Base-by-base conservation (phyloP, 192 early-diverging fungal species). In the Backusella morwellensis region DNA sequence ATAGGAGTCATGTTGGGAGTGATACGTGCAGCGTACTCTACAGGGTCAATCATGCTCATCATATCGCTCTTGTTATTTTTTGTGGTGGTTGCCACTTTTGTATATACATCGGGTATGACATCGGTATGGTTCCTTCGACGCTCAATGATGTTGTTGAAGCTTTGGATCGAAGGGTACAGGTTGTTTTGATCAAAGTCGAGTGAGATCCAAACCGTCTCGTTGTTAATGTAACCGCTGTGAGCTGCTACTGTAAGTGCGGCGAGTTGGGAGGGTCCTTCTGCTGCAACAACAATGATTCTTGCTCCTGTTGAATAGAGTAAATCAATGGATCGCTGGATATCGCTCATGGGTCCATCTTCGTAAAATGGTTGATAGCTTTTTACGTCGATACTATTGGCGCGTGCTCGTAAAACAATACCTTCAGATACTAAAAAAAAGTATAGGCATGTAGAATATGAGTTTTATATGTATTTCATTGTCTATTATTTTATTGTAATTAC, bases 161-260 rank as follows among this genome's bases (percentile, higher is more conserved):
- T 63, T 14, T 59, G 8, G 41, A 78, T 69, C 2, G 54, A 40
- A n/a, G 41, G 32, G 14, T 75, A 40, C 6, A 72, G 8, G 6
- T 34, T 26, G 26, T 23, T 29, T 15, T 4, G 12, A 5, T 72
- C 41, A 17, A 44, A 47, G 26, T 72, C 70, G 26, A 78, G 66
- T 6, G 73, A 78, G 4, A 82, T 32, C 80, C 80, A 82, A 14
- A 82, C 80, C 38, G 35, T 67, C 0, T 77, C 69, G 42, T 82
- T 66, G 42, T 68, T 71, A 17, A 82, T 72, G 26, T 82, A 82
- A 50, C 80, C 80, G n/a, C 42, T 70, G 35, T 82, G 77, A 69
- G 85, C 86, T 41, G 86, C 86, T 3, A 82, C 78, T 11, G 72
- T 72, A 15, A 87, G 69, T 1, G 85, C 70, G 0, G 81, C 68